Evolutionary conservation across 768 basidiomycete species (phyloP).

Genomic region (Ramaria rubella): DNA sequence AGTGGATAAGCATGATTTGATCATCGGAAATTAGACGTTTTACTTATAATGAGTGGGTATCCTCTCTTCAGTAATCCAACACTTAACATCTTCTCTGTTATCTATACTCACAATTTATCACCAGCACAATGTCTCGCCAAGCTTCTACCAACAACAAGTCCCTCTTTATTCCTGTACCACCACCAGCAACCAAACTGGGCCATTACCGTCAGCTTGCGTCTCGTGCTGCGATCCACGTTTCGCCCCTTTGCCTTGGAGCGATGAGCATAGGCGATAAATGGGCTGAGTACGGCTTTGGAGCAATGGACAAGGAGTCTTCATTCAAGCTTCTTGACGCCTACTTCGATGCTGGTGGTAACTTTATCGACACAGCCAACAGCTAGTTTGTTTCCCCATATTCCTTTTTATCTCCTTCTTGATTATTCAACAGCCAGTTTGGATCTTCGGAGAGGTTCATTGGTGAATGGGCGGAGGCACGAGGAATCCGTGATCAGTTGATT

Average conservation of each 20-base stretch:
- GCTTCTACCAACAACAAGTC: no score
- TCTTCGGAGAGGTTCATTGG: conserved; percentile 34
- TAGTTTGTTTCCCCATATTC: neutral
- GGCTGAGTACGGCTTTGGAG: conserved; percentile 20
- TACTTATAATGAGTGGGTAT: no score
- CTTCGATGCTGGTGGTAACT: conserved; percentile 31
- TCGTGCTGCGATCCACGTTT: conserved; percentile 20
- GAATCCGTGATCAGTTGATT: conserved; percentile 32
- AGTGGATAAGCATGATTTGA: no score
- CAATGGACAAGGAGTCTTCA: conserved; percentile 31
- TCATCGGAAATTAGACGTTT: no score
- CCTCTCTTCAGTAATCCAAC: no score
- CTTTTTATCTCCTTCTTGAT: neutral
- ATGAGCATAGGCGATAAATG: conserved; percentile 23
- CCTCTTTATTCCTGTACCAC: no score
- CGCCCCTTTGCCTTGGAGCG: conserved; percentile 23
- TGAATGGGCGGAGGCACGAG: conserved; percentile 35
- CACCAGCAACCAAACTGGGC: conserved; percentile 28
- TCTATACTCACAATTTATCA: no score
- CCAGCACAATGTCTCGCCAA: no score
- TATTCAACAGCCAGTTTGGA: conserved; percentile 27
- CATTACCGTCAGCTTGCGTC: conserved; percentile 19
- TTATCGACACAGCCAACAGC: no score
- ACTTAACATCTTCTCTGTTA: no score
- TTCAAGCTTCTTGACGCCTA: conserved; percentile 38